A percentile compares a stretch with the other conserved stretches of the same genome.
Conservation (phyloP, 208 protist species). For the Trypanosomatidae sp. region DNA sequence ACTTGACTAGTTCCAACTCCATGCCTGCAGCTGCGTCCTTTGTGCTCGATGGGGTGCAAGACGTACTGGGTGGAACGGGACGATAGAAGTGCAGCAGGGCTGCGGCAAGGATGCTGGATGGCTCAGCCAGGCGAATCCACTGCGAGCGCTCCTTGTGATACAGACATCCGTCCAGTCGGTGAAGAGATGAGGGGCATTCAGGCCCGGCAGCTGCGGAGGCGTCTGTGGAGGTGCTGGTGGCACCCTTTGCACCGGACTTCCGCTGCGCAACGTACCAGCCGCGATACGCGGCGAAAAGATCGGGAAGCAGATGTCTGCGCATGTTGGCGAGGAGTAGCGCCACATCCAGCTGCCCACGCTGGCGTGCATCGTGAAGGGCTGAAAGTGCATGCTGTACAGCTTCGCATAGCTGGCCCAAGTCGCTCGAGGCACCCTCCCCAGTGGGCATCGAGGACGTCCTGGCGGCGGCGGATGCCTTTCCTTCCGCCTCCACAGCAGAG, state of each 20-base stretch:
- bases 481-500: background rate
- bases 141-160: slow-evolving; percentile 21
- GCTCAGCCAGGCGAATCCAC: slow-evolving; percentile 54
- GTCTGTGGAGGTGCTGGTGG: background rate
- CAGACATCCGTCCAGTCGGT: slow-evolving; percentile 19
- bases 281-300: slow-evolving; percentile 19
- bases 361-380: slow-evolving; percentile 15
- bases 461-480: background rate
- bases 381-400: slow-evolving; percentile 7
- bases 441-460: background rate
- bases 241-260: background rate
- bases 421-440: background rate
- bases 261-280: slow-evolving; percentile 10
- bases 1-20: background rate
- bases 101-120: slow-evolving; percentile 42
- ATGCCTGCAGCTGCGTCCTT: background rate
- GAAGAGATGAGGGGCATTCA: slow-evolving; percentile 7
- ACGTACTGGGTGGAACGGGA: background rate
- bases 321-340: slow-evolving; percentile 12
- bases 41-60: background rate
- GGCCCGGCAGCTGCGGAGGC: background rate
- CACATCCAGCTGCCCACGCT: slow-evolving; percentile 2
- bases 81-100: slow-evolving; percentile 32
- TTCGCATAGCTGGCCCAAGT: slow-evolving; percentile 5
- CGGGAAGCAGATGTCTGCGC: slow-evolving; percentile 15